Evolutionary conservation across 2,329 filamentous ascomycete genomes (phyloP).

Genomic region (Penicillium sp.): DNA sequence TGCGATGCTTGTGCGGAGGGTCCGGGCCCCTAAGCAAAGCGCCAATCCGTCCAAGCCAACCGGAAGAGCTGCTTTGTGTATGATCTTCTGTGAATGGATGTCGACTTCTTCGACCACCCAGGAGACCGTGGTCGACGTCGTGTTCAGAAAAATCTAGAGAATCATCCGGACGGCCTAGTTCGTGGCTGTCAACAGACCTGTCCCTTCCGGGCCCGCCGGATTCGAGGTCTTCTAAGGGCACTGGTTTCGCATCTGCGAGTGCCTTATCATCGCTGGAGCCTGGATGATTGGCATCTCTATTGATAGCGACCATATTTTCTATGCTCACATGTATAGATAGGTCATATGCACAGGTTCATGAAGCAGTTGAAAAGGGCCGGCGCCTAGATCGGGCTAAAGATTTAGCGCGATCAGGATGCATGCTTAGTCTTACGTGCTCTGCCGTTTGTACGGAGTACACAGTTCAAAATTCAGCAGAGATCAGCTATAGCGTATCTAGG

Average conservation of each 20-base stretch:
- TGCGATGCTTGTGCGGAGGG: conserved; percentile 30
- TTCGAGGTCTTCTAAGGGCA: conserved; percentile 13
- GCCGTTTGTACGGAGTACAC: too few relatives aligned
- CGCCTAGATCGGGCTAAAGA: not conserved
- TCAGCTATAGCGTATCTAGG: not conserved
- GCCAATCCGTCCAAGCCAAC: not conserved
- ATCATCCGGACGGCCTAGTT: conserved; percentile 4
- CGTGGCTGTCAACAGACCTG: not conserved
- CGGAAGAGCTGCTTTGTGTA: not conserved
- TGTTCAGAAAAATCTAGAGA: conserved; percentile 12
- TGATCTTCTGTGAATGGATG: not conserved
- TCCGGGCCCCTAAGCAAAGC: conserved; percentile 29
- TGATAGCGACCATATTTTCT: not conserved
- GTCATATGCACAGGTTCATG: not conserved
- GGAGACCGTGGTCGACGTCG: conserved; percentile 6
- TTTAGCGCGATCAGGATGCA: not conserved
- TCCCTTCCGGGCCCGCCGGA: conserved; percentile 4
- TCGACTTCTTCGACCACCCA: conserved; percentile 5
- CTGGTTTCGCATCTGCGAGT: not conserved
- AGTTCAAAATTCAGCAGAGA: too few relatives aligned
- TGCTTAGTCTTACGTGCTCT: too few relatives aligned
- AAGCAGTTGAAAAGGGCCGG: not conserved
- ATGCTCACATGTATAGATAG: not conserved
- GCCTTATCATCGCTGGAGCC: not conserved
- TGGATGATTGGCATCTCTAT: not conserved